Evolutionary conservation across 2,329 filamentous ascomycete species (phyloP), one percentile per base, ranked within the genome.

Genomic region (Aureobasidium sp.): DNA sequence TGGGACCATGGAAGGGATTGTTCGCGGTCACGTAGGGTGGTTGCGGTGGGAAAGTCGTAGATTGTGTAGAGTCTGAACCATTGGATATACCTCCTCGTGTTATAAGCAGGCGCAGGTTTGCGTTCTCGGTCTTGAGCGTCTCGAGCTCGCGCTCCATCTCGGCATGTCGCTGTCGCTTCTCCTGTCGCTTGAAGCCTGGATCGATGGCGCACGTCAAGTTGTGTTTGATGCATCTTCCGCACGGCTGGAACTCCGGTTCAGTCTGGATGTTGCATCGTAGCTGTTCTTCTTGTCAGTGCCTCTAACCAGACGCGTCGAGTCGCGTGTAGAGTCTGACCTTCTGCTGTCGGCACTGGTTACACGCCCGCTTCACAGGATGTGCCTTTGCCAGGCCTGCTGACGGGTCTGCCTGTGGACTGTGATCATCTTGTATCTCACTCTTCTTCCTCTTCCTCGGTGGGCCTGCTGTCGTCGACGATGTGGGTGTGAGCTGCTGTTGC

Each of bases 131-230:
- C 79, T 83, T 73, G 66, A 77, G 69, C 47, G 72, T 67, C 62
- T 90, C 87, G 69, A 92, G 89, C 74, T 92, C 88, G 75, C 86
- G 88, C 72, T 91, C 89, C 88, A 92, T 92, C 75, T 92, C 89
- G 69, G 89, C 89, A 74, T 93, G 89, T 72, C 90, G 89, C 66
- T 85, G 89, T 45, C 89, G 83, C 78, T 94, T 94, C 65, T 89
- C 88, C 21, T 92, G 80, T 67, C 89, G 86, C 80, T 91, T 92
- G 77, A 93, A 93, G 74, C 91, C 91, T 69, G 88, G 89, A 74
- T 93, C 89, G 74, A 94, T 93, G 74, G 90, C 90, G 80, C 90
- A 94, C 64, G 87, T 84, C 64, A 93, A 85, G 74, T 88, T 89
- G 70, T 92, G 83, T 68, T 90, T 89, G 71, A 84, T 84, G 76